phyloP scores from a whole-genome alignment of 805 yeast species.

The Saturnispora besseyi region DNA sequence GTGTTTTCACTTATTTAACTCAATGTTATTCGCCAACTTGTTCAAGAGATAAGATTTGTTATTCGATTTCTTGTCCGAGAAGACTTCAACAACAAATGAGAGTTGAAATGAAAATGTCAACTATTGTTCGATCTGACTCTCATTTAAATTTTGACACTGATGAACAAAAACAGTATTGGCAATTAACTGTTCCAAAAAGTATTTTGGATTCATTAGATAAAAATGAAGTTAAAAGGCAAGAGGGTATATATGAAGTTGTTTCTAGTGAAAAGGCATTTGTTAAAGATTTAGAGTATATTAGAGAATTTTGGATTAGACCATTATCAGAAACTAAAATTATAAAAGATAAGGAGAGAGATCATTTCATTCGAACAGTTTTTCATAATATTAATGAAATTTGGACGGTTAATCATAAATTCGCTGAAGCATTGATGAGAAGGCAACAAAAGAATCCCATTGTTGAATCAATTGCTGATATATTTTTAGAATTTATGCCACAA shows the following conservation, averaged over 20 bases:
- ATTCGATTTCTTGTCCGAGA: conserved; percentile 93
- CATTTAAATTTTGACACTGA: conserved; percentile 64
- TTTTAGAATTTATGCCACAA: conserved; percentile 71
- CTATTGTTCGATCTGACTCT: conserved; percentile 67
- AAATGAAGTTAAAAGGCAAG: conserved; percentile 86
- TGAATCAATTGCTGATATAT: conserved; percentile 77
- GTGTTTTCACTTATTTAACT: conserved; percentile 85
- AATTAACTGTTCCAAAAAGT: conserved; percentile 77
- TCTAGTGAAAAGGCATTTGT: conserved; percentile 94
- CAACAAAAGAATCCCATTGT: conserved; percentile 83
- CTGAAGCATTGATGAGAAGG: conserved; percentile 81
- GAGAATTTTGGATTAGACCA: conserved; percentile 92
- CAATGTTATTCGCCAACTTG: conserved; percentile 98
- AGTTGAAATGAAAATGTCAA: conserved; percentile 77
- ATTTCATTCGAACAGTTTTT: conserved; percentile 85
- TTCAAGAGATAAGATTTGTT: conserved; percentile 77
- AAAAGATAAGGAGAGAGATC: conserved; percentile 81
- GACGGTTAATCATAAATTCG: conserved; percentile 71
- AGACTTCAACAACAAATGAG: conserved; percentile 93
- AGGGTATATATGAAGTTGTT: conserved; percentile 86
- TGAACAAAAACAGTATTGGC: conserved; percentile 84
- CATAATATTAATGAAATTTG: conserved; percentile 83
- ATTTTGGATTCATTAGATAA: conserved; percentile 72
- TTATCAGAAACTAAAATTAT: conserved; percentile 78
- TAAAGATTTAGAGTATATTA: conserved; percentile 83